A percentile compares a stretch with the other conserved stretches of the same genome.
These are phyloP conservation scores for Aspergillus tubingensis DNA, from an alignment of 2,329 filamentous ascomycete genomes.

Conservation along the genomic window DNA sequence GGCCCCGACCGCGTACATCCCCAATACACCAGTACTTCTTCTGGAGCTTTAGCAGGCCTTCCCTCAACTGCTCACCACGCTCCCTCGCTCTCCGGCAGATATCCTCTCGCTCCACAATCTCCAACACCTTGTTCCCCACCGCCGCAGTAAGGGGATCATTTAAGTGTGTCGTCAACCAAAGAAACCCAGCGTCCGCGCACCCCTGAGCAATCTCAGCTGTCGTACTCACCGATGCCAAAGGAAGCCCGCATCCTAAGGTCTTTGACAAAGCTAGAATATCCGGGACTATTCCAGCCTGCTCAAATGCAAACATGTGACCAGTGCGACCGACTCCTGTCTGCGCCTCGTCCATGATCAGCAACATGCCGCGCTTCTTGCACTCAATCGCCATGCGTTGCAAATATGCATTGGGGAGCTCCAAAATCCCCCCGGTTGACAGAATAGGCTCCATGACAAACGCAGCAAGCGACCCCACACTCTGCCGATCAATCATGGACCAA, in stretches of 20 bases:
- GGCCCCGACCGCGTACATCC: slow-evolving; percentile 60
- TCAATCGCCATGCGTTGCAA: slow-evolving; percentile 57
- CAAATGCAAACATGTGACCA: slow-evolving; percentile 61
- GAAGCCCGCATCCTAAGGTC: slow-evolving; percentile 62
- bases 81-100: slow-evolving; percentile 51
- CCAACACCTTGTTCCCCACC: slow-evolving; percentile 63
- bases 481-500: slow-evolving; percentile 61
- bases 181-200: slow-evolving; percentile 52
- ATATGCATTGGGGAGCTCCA: slow-evolving; percentile 61
- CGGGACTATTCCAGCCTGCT: slow-evolving; percentile 54
- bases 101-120: slow-evolving; percentile 60
- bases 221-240: slow-evolving; percentile 60
- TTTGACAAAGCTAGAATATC: slow-evolving; percentile 64
- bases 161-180: slow-evolving; percentile 64
- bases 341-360: slow-evolving; percentile 62
- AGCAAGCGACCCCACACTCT: slow-evolving; percentile 62
- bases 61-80: slow-evolving; percentile 51
- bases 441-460: slow-evolving; percentile 66
- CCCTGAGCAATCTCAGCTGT: slow-evolving; percentile 55
- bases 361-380: slow-evolving; percentile 57
- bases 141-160: slow-evolving; percentile 64
- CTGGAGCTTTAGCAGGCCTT: slow-evolving; percentile 50
- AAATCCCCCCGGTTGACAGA: slow-evolving; percentile 61
- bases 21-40: slow-evolving; percentile 62
- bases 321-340: slow-evolving; percentile 61